Conservation (phyloP, 164 flowering plant species). For the Annona squamosa region DNA sequence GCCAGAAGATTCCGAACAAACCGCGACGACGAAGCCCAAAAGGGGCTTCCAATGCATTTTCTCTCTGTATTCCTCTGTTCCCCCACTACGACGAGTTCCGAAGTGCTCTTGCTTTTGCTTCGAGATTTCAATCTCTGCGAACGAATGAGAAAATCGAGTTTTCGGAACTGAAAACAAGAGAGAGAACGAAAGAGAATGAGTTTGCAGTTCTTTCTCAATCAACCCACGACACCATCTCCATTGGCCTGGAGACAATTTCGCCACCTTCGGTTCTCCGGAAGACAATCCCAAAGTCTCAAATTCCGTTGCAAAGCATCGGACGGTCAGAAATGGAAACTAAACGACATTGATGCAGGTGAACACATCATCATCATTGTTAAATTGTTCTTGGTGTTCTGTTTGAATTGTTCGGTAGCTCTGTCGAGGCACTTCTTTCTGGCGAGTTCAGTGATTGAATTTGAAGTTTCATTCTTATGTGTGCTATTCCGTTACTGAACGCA, state of each 20-base stretch:
- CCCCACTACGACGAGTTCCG: neutral
- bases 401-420: neutral
- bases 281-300: conserved; percentile 18
- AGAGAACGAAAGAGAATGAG: conserved; percentile 6
- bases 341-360: conserved; percentile 57
- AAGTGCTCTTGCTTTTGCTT: neutral
- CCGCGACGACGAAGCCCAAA: too few relatives aligned
- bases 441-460: too few relatives aligned
- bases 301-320: conserved; percentile 35
- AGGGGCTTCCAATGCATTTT: too few relatives aligned
- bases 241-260: conserved; percentile 9
- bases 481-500: too few relatives aligned
- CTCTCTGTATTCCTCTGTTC: neutral
- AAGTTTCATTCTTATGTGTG: too few relatives aligned
- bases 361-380: neutral
- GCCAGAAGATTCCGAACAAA: too few relatives aligned
- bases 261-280: conserved; percentile 15
- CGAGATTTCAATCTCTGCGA: neutral
- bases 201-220: conserved; percentile 5
- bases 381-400: neutral
- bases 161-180: neutral
- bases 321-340: conserved; percentile 51
- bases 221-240: neutral
- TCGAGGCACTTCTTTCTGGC: too few relatives aligned
- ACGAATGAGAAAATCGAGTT: neutral